Conservation (phyloP, 2,329 filamentous ascomycete species). For the Celoporthe dispersa region DNA sequence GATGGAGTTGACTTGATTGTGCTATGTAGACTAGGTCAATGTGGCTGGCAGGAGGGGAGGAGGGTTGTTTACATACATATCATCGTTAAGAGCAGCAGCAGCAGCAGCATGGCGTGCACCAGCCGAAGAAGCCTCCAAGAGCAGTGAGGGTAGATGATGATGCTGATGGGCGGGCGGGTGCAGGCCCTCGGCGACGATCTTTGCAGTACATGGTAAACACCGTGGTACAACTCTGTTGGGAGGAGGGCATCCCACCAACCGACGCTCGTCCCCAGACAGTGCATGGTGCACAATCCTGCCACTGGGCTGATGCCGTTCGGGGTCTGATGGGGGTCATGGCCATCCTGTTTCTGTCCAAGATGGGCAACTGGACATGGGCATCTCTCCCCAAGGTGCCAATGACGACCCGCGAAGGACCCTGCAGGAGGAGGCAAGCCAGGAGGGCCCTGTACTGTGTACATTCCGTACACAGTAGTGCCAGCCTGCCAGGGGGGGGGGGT, state of each 20-base stretch:
- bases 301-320: background rate
- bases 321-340: background rate
- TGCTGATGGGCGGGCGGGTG: background rate
- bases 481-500: too few species aligned
- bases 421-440: slow-evolving; percentile 1
- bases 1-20: background rate
- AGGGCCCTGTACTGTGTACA: background rate
- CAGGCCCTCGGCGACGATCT: background rate
- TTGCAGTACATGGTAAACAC: background rate
- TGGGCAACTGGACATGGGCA: slow-evolving; percentile 15
- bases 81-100: background rate
- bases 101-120: background rate
- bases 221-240: background rate
- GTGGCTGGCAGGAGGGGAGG: background rate
- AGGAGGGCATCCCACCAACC: background rate
- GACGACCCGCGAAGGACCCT: slow-evolving; percentile 3
- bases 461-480: background rate
- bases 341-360: slow-evolving; percentile 2
- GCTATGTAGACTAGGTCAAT: background rate
- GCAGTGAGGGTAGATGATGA: background rate
- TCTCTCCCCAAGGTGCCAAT: background rate
- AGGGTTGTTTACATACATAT: background rate
- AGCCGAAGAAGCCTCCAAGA: background rate
- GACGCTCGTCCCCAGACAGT: background rate
- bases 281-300: background rate